A percentile compares a stretch with the other conserved stretches of the same genome.
Conservation (phyloP, 1,139 yeast species). For the Yamadazyma kanchanaburiensis region DNA sequence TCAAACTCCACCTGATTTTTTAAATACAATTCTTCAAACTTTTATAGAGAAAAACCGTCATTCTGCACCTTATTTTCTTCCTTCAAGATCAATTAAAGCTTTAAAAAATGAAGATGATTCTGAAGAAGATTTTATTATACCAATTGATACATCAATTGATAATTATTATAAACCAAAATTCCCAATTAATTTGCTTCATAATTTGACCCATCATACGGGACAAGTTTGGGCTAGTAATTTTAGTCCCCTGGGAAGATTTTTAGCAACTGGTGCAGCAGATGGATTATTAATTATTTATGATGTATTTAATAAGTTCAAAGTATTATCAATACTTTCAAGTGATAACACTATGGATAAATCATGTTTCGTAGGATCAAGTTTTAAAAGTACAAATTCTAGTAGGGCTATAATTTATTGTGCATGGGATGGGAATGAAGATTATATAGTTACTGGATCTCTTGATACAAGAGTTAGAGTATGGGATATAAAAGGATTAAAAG, state of each 20-base stretch:
- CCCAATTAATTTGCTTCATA: conserved; percentile 40
- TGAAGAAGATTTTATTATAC: conserved; percentile 13
- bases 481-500: conserved; percentile 43
- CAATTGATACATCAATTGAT: conserved; percentile 12
- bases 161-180: conserved; percentile 30
- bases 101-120: conserved; percentile 8
- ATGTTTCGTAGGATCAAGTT: conserved; percentile 24
- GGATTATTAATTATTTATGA: conserved; percentile 65
- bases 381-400: conserved; percentile 20
- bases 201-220: conserved; percentile 53
- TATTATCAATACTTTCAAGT: conserved; percentile 33
- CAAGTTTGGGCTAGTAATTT: conserved; percentile 86
- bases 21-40: conserved; percentile 25
- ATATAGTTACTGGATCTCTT: conserved; percentile 63
- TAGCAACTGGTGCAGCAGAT: conserved; percentile 79
- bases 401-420: conserved; percentile 65
- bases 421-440: conserved; percentile 74
- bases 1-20: conserved; percentile 20
- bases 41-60: conserved; percentile 26
- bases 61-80: conserved; percentile 32
- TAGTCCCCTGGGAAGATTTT: conserved; percentile 69
- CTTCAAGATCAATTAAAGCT: conserved; percentile 16
- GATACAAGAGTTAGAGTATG: conserved; percentile 69
- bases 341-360: conserved; percentile 27
- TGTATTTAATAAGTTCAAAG: conserved; percentile 51